Percentiles rank a stretch among this genome's conserved stretches.
Conservation (phyloP, 169 alveolate genomes). For the Plasmodium yoelii region DNA sequence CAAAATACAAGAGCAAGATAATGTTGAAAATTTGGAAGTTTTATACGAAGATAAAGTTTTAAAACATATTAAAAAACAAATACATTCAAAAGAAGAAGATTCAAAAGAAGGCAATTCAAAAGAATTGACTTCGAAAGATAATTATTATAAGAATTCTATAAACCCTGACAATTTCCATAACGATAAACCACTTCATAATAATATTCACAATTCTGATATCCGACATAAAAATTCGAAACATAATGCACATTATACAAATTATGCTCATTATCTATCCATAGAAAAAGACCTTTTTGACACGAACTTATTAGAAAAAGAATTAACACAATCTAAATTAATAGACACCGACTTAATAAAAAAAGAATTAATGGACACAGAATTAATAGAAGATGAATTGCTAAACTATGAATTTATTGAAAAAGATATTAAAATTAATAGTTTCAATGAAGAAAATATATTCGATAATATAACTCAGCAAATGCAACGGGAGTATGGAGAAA, state of each 20-base stretch:
- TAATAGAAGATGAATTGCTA: constrained; percentile 49
- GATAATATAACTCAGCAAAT: constrained; percentile 24
- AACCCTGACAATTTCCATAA: too few relatives aligned
- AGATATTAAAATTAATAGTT: constrained; percentile 5
- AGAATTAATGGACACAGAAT: constrained; percentile 57
- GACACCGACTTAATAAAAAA: constrained; percentile 50
- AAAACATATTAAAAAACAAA: background rate
- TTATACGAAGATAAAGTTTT: constrained; percentile 26
- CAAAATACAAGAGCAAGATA: constrained; percentile 22
- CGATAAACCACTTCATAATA: too few relatives aligned
- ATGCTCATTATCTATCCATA: background rate
- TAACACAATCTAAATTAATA: constrained; percentile 23
- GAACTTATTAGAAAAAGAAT: constrained; percentile 31
- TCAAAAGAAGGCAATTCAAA: background rate
- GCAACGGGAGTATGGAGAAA: constrained; percentile 9
- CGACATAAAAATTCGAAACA: background rate
- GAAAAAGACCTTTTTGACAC: constrained; percentile 2
- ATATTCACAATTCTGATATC: background rate
- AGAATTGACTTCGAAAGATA: background rate
- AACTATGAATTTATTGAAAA: constrained; percentile 27
- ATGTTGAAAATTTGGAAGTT: constrained; percentile 33
- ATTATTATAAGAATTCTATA: too few relatives aligned
- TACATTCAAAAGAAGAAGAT: background rate
- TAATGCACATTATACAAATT: background rate
- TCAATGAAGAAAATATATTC: constrained; percentile 27